Evolutionary conservation across 768 basidiomycete species (phyloP).

Genomic region (Termitomyces sp.): DNA sequence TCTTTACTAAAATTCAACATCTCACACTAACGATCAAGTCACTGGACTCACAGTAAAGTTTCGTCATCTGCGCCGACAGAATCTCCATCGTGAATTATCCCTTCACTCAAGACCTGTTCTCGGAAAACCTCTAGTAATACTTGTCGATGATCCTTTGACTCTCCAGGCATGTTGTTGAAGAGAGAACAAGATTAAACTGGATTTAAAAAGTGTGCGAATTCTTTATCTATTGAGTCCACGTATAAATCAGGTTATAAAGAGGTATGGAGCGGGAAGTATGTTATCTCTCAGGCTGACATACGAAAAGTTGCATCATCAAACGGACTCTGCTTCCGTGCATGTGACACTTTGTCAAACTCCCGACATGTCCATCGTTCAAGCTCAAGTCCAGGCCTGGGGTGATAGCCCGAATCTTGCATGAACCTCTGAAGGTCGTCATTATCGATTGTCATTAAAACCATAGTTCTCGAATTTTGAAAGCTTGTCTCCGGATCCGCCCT

Average conservation of each 20-base stretch:
- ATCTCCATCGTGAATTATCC: constrained; percentile 53
- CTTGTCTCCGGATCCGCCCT: neutral
- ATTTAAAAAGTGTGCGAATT: neutral
- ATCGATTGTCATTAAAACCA: neutral
- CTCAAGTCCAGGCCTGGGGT: neutral
- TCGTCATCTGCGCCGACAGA: constrained; percentile 54
- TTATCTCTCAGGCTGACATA: neutral
- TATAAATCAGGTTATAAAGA: neutral
- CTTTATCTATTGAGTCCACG: neutral
- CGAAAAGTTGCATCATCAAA: neutral
- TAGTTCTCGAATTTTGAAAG: neutral
- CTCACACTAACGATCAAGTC: neutral
- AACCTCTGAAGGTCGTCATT: neutral
- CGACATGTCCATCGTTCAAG: neutral
- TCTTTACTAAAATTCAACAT: constrained; percentile 26
- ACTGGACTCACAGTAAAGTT: constrained; percentile 48
- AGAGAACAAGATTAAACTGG: neutral
- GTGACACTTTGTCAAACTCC: neutral
- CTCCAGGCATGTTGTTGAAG: constrained; percentile 8
- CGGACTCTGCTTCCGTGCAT: neutral
- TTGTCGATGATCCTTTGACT: constrained; percentile 21
- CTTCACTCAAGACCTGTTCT: constrained; percentile 44
- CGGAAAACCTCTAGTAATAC: constrained; percentile 44
- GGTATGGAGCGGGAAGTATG: neutral
- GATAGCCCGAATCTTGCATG: neutral